phyloP scores from a whole-genome alignment of 441 rosid genomes.

The Erysimum pusillum region DNA sequence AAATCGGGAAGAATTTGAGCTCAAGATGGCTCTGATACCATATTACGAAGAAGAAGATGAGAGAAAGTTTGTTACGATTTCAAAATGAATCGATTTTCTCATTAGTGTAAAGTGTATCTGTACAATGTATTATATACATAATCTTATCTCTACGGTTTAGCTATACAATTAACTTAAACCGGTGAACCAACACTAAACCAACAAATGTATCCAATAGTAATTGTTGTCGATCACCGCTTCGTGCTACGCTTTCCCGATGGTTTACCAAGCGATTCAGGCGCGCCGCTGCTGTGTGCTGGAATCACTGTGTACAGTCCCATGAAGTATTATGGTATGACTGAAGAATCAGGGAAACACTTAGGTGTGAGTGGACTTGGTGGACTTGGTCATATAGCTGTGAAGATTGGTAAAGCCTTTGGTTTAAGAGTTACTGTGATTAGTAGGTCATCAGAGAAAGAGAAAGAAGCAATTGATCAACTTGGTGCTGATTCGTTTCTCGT shows the following conservation, averaged over 20 bases:
- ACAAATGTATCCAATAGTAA: too few relatives aligned
- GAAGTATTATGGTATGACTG: constrained; percentile 78
- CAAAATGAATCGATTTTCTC: too few relatives aligned
- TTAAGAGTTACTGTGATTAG: constrained; percentile 81
- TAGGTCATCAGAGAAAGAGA: constrained; percentile 65
- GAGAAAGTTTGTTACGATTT: too few relatives aligned
- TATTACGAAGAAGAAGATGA: too few relatives aligned
- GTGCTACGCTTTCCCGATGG: constrained; percentile 71
- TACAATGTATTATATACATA: too few relatives aligned
- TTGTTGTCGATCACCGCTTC: constrained; percentile 71
- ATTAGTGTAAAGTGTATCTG: too few relatives aligned
- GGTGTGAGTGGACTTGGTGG: constrained; percentile 93
- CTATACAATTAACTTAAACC: too few relatives aligned
- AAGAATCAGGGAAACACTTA: constrained; percentile 79
- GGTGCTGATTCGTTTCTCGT: constrained; percentile 80
- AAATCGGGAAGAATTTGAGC: too few relatives aligned
- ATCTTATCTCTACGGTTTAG: too few relatives aligned
- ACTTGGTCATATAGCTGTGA: constrained; percentile 87
- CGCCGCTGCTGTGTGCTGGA: constrained; percentile 86
- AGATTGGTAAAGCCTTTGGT: constrained; percentile 85
- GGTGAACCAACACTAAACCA: too few relatives aligned
- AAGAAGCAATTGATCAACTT: constrained; percentile 67
- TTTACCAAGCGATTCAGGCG: constrained; percentile 69
- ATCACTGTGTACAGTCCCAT: constrained; percentile 87
- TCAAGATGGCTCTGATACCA: too few relatives aligned